Base-by-base conservation (phyloP, 2,329 filamentous ascomycete genomes). In the Exophiala calicioides region DNA sequence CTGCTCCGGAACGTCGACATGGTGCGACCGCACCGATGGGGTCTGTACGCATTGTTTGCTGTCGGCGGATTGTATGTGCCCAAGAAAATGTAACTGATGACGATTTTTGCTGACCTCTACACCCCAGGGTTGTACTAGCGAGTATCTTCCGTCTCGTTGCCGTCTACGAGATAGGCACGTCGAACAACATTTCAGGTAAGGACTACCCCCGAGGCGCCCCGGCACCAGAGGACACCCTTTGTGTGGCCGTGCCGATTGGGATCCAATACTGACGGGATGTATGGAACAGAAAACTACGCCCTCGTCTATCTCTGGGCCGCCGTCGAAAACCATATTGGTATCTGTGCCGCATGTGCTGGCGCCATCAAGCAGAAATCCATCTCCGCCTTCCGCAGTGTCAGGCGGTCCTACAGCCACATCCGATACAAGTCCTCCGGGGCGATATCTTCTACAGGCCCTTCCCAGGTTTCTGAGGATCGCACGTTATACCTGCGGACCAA, bases 301-400 rank as follows among this genome's bases (percentile, higher is more conserved):
- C 32, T 54, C 15, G 38, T 54, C 19, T 51, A 39, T 26, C 31
- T 54, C 15, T 54, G 52, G 52, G 52, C 52, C 1, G 21, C 44
- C 6, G 52, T 54, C 5, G 52, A 54, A 23, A 54, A 54, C 47
- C 52, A 54, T 36, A 26, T 54, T 21, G 52, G 52, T n/a, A 54
- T 54, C 32, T 54, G 52, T 29, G 47, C 44, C 18, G 52, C 52
- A 16, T 54, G 52, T 32, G 52, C 35, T 4, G 52, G 52, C n/a
- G 44, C 52, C 13, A 40, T 54, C 44, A 54, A 54, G 21, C 44
- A 50, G 20, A 51, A 37, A 34, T 32, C 40, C n/a, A 20, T 50
- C 18, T 3, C 44, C 13, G 44, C 40, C 7, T 44, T 44, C 26
- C 23, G 41, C 5, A 47, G 19, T n/a, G 40, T 51, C 26, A 26